These are phyloP conservation scores for Mycena haematopus DNA, from an alignment of 768 basidiomycete species.

Conservation along the genomic window DNA sequence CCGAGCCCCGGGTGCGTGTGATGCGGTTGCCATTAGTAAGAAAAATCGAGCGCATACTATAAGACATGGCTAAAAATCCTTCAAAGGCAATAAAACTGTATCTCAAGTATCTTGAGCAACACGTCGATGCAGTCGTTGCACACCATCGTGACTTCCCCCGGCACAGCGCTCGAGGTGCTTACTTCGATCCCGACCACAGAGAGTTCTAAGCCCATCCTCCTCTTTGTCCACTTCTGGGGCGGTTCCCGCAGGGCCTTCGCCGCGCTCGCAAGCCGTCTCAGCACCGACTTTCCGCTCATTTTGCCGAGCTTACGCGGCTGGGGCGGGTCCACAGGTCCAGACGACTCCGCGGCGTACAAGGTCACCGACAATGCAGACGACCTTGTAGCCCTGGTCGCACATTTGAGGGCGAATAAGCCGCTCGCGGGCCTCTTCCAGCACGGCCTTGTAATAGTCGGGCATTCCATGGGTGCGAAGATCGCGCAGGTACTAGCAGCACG, in stretches of 20 bases:
- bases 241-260: conserved; percentile 17
- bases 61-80: neutral
- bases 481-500: conserved; percentile 23
- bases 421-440: conserved; percentile 17
- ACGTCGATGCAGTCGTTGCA: conserved; percentile 1
- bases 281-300: conserved; percentile 16
- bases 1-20: neutral
- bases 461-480: conserved; percentile 28
- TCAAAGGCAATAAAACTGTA: neutral
- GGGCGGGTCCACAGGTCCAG: conserved; percentile 16
- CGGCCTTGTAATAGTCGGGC: conserved; percentile 17
- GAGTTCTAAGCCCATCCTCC: conserved; percentile 7
- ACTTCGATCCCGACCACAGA: conserved; percentile 6
- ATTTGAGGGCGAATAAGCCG: neutral
- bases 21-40: neutral
- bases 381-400: conserved; percentile 13
- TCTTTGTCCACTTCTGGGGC: conserved; percentile 27
- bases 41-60: neutral
- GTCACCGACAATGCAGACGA: conserved; percentile 19
- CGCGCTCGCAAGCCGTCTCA: conserved; percentile 9
- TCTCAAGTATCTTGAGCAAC: neutral
- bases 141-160: conserved; percentile 8
- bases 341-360: conserved; percentile 7
- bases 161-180: conserved; percentile 9
- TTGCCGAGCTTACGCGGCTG: conserved; percentile 11